Base-by-base conservation (phyloP, 352 stramenopile genomes). In the Globisporangium viniferum region DNA sequence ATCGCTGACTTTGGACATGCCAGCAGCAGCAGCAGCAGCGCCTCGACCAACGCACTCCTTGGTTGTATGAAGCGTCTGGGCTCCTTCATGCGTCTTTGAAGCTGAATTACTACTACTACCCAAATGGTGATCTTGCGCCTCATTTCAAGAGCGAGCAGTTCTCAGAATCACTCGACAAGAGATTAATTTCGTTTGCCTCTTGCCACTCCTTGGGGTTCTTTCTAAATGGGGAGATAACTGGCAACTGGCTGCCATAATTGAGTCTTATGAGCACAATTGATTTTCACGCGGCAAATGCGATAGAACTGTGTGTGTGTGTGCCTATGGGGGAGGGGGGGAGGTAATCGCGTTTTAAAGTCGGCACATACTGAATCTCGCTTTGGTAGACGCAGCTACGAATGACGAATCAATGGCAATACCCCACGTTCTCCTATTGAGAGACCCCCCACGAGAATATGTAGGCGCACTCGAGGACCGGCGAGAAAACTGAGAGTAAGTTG, bases 1-100 rank as follows among this genome's bases (percentile, higher is more conserved):
- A 46, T 60, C 20, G 31, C 29, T 46, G 55, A 46, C 55, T 35
- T 60, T 60, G 55, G 29, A 15, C 20, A 60, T 60, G 18, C 22
- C 54, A 31, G n/a, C 7, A 20, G 3, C 39, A 48, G 3, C 39
- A 48, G 14, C 41, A 49, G 41, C 41, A 22, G 5, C 36, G 9
- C 41, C 35, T 49, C 2, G 41, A n/a, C 15, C 41, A 49, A 49
- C 15, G 5, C 4, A n/a, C n/a, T 10, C 29, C 51, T 35, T 14
- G 15, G 49, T n/a, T 36, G 15, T 18, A n/a, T 36, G 24, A 49
- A 20, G 15, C 41, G 41, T 15, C 0, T 36, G 22, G 14, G 27
- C 27, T 18, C 24, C 31, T 33, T 39, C 53, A 58, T 36, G 24
- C 14, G 53, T 6, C 49, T 15, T 33, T 33, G 39, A 33, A 49